These are phyloP conservation scores for Colletotrichum lindemuthianum DNA, from an alignment of 2,329 filamentous ascomycete species.

Conservation along the genomic window DNA sequence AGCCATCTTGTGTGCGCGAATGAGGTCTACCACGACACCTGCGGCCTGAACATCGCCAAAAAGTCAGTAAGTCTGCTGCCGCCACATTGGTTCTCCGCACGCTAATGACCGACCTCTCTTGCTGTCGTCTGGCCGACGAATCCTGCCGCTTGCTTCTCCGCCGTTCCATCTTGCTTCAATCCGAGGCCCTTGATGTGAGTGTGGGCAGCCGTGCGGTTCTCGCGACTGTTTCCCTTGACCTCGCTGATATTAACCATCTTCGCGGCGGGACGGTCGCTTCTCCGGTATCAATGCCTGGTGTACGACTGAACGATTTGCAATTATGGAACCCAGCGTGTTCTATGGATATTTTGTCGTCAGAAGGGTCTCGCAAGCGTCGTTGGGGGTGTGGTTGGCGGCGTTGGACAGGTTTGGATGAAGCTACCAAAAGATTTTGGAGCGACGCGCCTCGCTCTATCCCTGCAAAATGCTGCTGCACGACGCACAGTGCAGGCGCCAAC, in stretches of 20 bases:
- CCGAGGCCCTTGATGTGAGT: conserved; percentile 98
- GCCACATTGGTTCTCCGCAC: not conserved
- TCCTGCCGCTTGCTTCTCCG: conserved; percentile 81
- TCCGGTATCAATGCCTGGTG: conserved; percentile 30
- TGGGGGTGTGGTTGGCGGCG: conserved; percentile 12
- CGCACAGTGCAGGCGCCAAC: conserved; percentile 32
- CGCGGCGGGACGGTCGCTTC: conserved; percentile 41
- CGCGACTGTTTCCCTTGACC: conserved; percentile 92
- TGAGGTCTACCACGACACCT: conserved; percentile 94
- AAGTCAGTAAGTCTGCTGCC: conserved; percentile 10
- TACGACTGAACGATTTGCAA: conserved; percentile 18
- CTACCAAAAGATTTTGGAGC: conserved; percentile 37
- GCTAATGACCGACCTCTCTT: conserved; percentile 75
- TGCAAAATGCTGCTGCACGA: conserved; percentile 22
- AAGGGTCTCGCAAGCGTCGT: conserved; percentile 5
- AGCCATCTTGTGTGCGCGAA: conserved; percentile 97
- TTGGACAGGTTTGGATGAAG: conserved; percentile 30
- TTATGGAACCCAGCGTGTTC: not conserved
- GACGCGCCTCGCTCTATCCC: conserved; percentile 35
- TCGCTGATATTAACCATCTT: conserved; percentile 91
- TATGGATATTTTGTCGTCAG: conserved; percentile 12
- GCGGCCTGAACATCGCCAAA: conserved; percentile 72
- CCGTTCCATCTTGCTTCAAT: conserved; percentile 83
- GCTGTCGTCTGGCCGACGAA: conserved; percentile 91
- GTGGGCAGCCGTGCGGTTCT: conserved; percentile 95